Evolutionary conservation across 73 alveolate species (phyloP), one percentile per base, ranked within the genome.

Genomic region (Effrenium voratum): DNA sequence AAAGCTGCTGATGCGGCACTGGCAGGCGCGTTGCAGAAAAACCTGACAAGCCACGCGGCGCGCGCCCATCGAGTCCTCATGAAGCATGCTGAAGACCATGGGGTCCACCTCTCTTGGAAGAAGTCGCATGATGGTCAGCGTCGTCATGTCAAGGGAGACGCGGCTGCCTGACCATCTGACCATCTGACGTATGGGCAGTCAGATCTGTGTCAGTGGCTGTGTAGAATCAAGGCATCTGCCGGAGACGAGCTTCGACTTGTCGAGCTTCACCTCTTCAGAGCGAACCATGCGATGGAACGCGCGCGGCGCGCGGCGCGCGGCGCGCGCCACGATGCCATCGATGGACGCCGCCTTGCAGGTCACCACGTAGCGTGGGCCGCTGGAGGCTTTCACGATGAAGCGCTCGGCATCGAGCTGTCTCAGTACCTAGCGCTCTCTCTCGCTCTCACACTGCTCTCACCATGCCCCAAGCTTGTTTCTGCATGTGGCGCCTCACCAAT

Each of bases 71-170:
- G 98, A 92, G 68, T 92, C 98, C 72, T 99, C 99, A 63, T 99
- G 99, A 93, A 99, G 95, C 99, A 99, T 99, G 99, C 99, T 99
- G 99, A 99, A 99, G 50, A 99, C 99, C 99, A 98, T 90, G 19
- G 99, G 99, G 98, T 99, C 99, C 44, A 99, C 99, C 92, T 99
- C 99, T 85, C 99, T 99, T 30, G 99, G 99, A 32, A 99, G 98
- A 40, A 99, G 99, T 85, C 99, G 99, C 99, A 99, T 99, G 99
- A 99, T 99, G 52, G 99, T 99, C 93, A 99, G 99, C 59, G 99
- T 99, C 63, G 99, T 99, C 99, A 99, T 99, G 99, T 99, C 99
- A 57, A 95, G 43, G 44, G 96, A 81, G 72, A 87, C 99, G 52
- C 92, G 98, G 41, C 87, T 82, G 41, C n/a, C n/a, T n/a, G n/a